These are phyloP conservation scores for Ceratocystis harringtonii DNA, from an alignment of 2,329 filamentous ascomycete genomes.

Conservation along the genomic window DNA sequence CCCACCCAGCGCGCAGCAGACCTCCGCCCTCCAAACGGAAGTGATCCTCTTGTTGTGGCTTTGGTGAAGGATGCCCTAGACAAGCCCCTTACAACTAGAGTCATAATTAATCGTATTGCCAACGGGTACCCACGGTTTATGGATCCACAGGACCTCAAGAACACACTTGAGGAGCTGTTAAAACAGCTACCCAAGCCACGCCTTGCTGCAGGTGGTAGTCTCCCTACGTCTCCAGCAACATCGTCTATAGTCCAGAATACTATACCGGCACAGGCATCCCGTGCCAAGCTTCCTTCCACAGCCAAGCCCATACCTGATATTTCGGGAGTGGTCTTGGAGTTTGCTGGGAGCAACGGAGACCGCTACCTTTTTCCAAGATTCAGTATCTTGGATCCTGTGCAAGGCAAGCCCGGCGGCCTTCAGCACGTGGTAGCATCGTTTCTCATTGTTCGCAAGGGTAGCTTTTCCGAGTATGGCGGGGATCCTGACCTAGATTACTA, in stretches of 20 bases:
- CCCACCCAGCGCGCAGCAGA: conserved; percentile 39
- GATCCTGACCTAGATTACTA: conserved; percentile 56
- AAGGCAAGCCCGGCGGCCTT: conserved; percentile 7
- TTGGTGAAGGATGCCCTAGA: conserved; percentile 44
- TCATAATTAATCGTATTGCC: conserved; percentile 40
- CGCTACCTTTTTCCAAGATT: conserved; percentile 66
- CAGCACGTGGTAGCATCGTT: conserved; percentile 65
- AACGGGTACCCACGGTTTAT: conserved; percentile 34
- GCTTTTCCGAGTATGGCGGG: conserved; percentile 48
- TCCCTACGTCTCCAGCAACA: conserved; percentile 15
- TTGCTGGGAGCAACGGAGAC: conserved; percentile 51
- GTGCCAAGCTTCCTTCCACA: conserved; percentile 24
- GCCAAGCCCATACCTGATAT: conserved; percentile 34
- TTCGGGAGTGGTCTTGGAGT: conserved; percentile 54
- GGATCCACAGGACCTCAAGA: conserved; percentile 40
- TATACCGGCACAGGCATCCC: background rate
- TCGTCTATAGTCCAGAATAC: background rate
- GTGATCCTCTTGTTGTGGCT: conserved; percentile 40
- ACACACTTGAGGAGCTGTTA: conserved; percentile 34
- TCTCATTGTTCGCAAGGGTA: conserved; percentile 58
- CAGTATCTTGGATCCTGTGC: conserved; percentile 40
- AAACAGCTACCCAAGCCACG: conserved; percentile 19
- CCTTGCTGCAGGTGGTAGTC: conserved; percentile 15
- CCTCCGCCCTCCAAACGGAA: conserved; percentile 37
- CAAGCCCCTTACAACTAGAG: conserved; percentile 31